Conservation (phyloP, 331 rosid species). For the Malus hybrid region DNA sequence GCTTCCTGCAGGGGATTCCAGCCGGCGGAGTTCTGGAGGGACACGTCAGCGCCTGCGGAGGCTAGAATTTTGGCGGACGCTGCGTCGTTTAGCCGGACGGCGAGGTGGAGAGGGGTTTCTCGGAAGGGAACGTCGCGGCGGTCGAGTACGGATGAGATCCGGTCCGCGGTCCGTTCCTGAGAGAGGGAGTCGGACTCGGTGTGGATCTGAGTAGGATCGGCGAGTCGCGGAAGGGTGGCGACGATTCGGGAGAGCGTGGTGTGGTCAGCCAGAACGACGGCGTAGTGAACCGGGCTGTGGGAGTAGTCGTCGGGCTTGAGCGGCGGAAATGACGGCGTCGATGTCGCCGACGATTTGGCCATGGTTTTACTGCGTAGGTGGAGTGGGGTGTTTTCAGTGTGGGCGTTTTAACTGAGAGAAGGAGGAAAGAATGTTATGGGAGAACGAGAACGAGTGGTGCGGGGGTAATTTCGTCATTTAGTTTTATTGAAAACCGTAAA, state of each 20-base stretch:
- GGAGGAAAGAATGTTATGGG: slow-evolving; percentile 2
- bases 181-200: slow-evolving; percentile 76
- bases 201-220: slow-evolving; percentile 54
- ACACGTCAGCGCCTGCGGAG: slow-evolving; percentile 73
- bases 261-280: slow-evolving; percentile 63
- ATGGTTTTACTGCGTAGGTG: slow-evolving; percentile 4
- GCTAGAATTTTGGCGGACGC: slow-evolving; percentile 39
- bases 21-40: slow-evolving; percentile 74
- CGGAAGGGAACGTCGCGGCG: slow-evolving; percentile 80
- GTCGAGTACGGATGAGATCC: slow-evolving; percentile 56
- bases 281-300: slow-evolving; percentile 75
- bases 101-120: slow-evolving; percentile 87
- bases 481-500: neutral
- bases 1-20: slow-evolving; percentile 97
- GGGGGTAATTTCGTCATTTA: neutral
- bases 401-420: neutral
- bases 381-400: neutral
- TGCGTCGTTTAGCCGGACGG: slow-evolving; percentile 62
- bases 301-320: slow-evolving; percentile 56
- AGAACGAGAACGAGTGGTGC: neutral
- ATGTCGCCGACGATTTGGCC: slow-evolving; percentile 41
- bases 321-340: slow-evolving; percentile 45
- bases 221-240: slow-evolving; percentile 55
- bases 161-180: slow-evolving; percentile 66
- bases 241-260: slow-evolving; percentile 47